Conservation (phyloP, 345 rosid genomes). For the Eucalyptus sp. region DNA sequence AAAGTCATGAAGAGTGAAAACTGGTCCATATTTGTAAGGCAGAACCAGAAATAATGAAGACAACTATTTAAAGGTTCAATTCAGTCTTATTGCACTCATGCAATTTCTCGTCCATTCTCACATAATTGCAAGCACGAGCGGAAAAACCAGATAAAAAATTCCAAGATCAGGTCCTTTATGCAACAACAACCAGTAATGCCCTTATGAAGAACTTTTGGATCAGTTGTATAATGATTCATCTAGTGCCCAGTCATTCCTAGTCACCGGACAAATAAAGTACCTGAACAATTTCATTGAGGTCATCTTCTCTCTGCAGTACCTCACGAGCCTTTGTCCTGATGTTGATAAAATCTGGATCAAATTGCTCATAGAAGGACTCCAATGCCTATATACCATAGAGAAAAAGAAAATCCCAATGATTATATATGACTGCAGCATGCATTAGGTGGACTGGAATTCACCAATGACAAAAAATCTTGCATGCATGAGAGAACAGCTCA, state of each 20-base stretch:
- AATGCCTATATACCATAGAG: conserved; percentile 40
- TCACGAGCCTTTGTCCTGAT: conserved; percentile 99
- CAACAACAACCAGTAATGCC: not conserved
- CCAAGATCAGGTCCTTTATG: not conserved
- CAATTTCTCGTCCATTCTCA: not conserved
- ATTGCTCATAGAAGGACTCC: conserved; percentile 95
- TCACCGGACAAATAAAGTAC: conserved; percentile 11
- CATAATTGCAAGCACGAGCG: not conserved
- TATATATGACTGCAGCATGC: not conserved
- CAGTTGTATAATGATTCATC: not conserved
- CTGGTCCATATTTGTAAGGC: not conserved
- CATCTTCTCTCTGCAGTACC: conserved; percentile 99
- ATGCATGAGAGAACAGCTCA: not conserved
- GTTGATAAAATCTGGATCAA: conserved; percentile 93
- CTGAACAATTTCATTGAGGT: conserved; percentile 98
- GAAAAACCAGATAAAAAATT: not conserved
- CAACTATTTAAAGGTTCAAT: not conserved
- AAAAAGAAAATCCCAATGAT: not conserved
- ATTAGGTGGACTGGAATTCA: not conserved
- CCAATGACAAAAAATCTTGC: not conserved
- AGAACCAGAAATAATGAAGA: not conserved
- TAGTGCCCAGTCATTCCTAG: not conserved
- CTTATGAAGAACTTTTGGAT: not conserved
- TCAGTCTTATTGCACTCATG: not conserved
- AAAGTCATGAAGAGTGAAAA: not conserved